Base-by-base conservation (phyloP, 2,329 filamentous ascomycete species). In the Apiospora marii region DNA sequence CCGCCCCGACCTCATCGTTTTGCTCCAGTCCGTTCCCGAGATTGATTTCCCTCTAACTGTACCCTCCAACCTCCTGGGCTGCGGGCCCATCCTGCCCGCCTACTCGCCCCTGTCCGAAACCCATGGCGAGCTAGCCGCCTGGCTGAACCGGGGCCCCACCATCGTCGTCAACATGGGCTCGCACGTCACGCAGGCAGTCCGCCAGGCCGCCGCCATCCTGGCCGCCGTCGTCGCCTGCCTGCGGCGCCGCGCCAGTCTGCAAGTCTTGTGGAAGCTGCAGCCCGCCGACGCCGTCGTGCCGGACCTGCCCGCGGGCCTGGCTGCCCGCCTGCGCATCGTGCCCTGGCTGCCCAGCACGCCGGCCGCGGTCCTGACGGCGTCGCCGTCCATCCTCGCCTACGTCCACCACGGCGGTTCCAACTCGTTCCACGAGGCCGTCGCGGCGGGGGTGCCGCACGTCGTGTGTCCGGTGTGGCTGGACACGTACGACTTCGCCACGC, bases 391-490 rank as follows among this genome's bases (percentile, higher is more conserved):
- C 12, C 73, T 76, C 12, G 78, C 77, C 5, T 78, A 79, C 72
- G 80, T 83, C 16, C 81, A 83, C 68, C 82, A 83, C 70, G 82
- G 82, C 43, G 82, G 81, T n/a, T 78, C 81, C 0, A 83, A 82
- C 69, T 81, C 81, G 0, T 77, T 76, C 64, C 71, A 74, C 43
- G 75, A 77, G 44, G 75, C 75, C n/a, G 27, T 72, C 14, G 74
- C 70, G 72, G 75, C 75, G 16, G 75, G 74, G 34, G 75, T 76
- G 30, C 75, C 75, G 1, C 74, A 76, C 10, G 74, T 77, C 41
- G 72, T 77, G 10, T 43, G 75, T 3, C 74, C 75, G 2, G 74
- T 74, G n/a, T 77, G 75, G 75, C 71, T 74, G 24, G 75, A 77
- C 70, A 75, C 73, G 44, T 77, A 74, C 67, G 75, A 77, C 24